Evolutionary conservation across 2,329 filamentous ascomycete species (phyloP), one percentile per base, ranked within the genome.

Genomic region (Cadophora gregata): DNA sequence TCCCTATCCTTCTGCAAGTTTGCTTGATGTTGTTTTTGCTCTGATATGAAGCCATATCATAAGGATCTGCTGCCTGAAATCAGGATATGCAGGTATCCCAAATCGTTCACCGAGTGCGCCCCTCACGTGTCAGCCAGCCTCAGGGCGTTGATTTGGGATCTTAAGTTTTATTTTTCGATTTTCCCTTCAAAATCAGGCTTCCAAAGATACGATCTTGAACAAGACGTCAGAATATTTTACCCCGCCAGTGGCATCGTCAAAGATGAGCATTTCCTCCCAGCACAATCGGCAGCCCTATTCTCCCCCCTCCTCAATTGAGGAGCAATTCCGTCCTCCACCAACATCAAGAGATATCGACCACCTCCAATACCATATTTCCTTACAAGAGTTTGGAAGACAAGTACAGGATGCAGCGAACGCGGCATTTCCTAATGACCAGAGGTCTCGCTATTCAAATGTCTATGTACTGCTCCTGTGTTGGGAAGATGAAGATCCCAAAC

Each of bases 391-490:
- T 16, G 47, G 47, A 3, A 50, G 27, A 25, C 47, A 50, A 27
- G 12, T 50, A 12, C 47, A 50, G 16, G 24, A 50, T 50, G 47
- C 47, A 9, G 47, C 47, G 21, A 50, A 50, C 27, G 47, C 47
- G 5, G 47, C 47, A 10, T 50, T 27, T 27, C 24, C 47, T 9
- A 9, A 50, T 6, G 47, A 14, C 16, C 24, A 50, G 47, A 5
- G 47, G 27, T 50, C 47, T 14, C 47, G 82, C 3, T 88, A 89
- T 67, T 80, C 78, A 3, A 81, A 81, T 62, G 85, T 86, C 12
- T 87, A 85, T 7, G 86, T 86, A 10, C 76, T 89, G 51, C 77
- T 89, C 63, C 71, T 89, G 67, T 81, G 83, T 55, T 89, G 87
- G 87, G 85, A 88, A 66, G 85, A 86, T 53, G 85, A 88, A 67